Percentiles rank a stretch among this genome's conserved stretches.
These are phyloP conservation scores for Chaetomium globosum DNA, from an alignment of 2,329 filamentous ascomycete genomes.

Conservation along the genomic window DNA sequence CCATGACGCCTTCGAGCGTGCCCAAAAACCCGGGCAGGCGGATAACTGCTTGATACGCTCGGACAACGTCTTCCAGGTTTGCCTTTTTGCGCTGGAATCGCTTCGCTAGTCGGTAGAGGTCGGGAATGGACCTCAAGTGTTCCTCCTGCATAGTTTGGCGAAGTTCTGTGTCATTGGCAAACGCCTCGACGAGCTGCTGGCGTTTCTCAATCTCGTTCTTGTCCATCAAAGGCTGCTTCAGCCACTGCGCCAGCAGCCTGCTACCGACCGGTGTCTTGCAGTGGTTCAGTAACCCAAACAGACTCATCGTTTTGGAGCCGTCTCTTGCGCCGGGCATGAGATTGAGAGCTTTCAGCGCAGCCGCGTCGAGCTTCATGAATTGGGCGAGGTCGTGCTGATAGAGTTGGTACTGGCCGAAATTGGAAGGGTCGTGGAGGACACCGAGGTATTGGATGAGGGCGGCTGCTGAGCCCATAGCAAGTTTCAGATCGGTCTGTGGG, in stretches of 20 bases:
- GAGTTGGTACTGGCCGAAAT: conserved; percentile 95
- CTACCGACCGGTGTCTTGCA: conserved; percentile 96
- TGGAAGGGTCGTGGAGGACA: conserved; percentile 85
- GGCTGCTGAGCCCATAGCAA: conserved; percentile 93
- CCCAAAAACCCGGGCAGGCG: conserved; percentile 86
- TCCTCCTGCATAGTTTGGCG: conserved; percentile 96
- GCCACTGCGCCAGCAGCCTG: conserved; percentile 87
- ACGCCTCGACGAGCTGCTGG: conserved; percentile 93
- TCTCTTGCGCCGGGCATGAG: conserved; percentile 95
- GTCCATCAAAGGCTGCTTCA: conserved; percentile 96
- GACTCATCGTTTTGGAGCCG: conserved; percentile 94
- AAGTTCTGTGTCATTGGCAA: conserved; percentile 88
- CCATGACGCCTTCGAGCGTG: conserved; percentile 90
- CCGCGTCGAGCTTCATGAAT: conserved; percentile 97
- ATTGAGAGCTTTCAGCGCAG: conserved; percentile 90
- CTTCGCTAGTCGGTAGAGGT: conserved; percentile 90
- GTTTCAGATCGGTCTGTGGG: conserved; percentile 87
- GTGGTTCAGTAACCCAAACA: conserved; percentile 92
- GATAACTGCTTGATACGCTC: conserved; percentile 92
- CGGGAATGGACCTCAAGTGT: conserved; percentile 87
- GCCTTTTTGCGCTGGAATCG: conserved; percentile 91
- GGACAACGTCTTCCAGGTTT: conserved; percentile 91
- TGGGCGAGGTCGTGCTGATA: conserved; percentile 97
- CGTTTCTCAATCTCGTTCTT: conserved; percentile 84
- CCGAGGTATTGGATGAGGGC: conserved; percentile 93